Evolutionary conservation across 2,329 filamentous ascomycete genomes (phyloP), one percentile per base, ranked within the genome.

Genomic region (Botrytis pseudocinerea): DNA sequence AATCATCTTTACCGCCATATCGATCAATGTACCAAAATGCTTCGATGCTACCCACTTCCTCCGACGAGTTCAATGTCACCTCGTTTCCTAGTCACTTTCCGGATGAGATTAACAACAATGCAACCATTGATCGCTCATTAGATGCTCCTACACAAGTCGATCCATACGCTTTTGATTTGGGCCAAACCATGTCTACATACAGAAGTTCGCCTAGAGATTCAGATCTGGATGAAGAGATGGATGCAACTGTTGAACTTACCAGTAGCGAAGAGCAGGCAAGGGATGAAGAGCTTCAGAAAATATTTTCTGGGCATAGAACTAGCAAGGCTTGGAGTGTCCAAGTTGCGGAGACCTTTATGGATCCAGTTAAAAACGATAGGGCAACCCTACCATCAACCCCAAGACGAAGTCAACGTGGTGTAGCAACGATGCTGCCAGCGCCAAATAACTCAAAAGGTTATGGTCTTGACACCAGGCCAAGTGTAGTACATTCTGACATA

Each of bases 391-490:
- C 73, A 42, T 69, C 64, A 14, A 76, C 75, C 40, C 74, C 76
- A 35, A 51, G 62, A 40, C 60, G 73, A 54, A 22, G 69, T 40
- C 57, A 25, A 60, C 38, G 66, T 71, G 18, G 18, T 68, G 22
- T 14, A 22, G 48, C 64, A 32, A 22, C 40, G 32, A 64, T 20
- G 32, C 64, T 73, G 22, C 70, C 74, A 51, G 61, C 54, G 7
- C 68, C 68, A 16, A 73, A 64, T 32, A 75, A 75, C 44, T 72
- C 73, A 22, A 61, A 44, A 35, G 8, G 51, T 20, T 57, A 72
- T 32, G 87, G 85, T 76, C 82, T 87, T 57, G 86, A 89, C 78
- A 86, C 85, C 20, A 82, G 81, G 61, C 84, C 82, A 48, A 87
- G 84, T 71, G 85, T 85, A 12, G 74, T 77, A 22, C 81, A 77